phyloP scores from a whole-genome alignment of 176 grass and related monocot species.

The Ensete ventricosum region DNA sequence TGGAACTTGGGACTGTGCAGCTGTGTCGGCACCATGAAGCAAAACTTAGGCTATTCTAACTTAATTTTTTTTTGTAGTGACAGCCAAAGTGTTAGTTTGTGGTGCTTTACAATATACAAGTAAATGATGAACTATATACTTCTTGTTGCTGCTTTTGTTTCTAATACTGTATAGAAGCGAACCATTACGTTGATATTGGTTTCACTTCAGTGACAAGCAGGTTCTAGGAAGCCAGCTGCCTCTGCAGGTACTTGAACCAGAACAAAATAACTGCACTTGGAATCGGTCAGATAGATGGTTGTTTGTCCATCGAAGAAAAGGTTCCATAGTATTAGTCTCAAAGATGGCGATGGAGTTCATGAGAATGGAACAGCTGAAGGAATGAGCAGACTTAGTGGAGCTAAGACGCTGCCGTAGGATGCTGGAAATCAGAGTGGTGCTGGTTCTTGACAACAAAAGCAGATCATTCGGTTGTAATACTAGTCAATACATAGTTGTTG shows the following conservation, averaged over 20 bases:
- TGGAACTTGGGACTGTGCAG: no score
- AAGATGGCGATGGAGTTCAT: neutral
- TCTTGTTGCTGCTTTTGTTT: neutral
- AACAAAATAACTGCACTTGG: constrained; percentile 21
- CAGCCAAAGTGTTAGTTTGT: no score
- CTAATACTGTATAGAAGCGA: neutral
- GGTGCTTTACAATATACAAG: no score
- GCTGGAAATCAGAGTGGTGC: no score
- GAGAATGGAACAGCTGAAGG: neutral
- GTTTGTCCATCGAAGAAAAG: constrained; percentile 23
- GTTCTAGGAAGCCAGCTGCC: constrained; percentile 4
- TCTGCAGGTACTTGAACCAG: constrained; percentile 11
- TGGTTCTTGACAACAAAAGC: no score
- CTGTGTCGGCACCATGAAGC: no score
- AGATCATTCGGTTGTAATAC: no score
- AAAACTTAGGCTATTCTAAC: no score
- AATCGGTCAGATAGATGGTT: constrained; percentile 24
- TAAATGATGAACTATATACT: no score
- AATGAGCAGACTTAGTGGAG: neutral
- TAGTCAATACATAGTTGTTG: no score
- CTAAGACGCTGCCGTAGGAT: neutral
- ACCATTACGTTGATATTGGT: neutral
- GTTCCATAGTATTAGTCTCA: constrained; percentile 11
- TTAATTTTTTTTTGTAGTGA: no score
- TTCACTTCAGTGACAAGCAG: constrained; percentile 18